Conservation (phyloP, 495 filamentous ascomycete genomes). For the Cetradonia linearis region DNA sequence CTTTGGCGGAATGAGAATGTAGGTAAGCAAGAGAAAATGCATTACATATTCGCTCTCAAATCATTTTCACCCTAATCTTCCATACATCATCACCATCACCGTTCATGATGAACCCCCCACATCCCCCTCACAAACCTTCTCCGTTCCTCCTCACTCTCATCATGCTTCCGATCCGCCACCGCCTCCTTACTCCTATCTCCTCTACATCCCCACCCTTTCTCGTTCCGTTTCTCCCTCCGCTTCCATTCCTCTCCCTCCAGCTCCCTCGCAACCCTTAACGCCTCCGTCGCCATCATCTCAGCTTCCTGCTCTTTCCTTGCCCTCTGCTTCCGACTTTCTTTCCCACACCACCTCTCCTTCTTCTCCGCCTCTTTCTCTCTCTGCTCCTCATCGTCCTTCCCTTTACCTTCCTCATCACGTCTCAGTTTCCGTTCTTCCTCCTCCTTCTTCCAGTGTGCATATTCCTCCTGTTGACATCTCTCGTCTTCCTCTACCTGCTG, state of each 20-base stretch:
- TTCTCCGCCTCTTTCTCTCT: constrained; percentile 14
- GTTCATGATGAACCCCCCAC: too few species aligned
- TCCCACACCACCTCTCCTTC: constrained; percentile 3
- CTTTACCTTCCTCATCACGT: constrained; percentile 7
- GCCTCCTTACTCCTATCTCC: not conserved
- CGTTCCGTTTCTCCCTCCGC: not conserved
- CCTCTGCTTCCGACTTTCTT: constrained; percentile 11
- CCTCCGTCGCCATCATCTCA: not conserved
- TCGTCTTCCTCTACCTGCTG: constrained; percentile 12
- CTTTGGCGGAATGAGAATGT: too few species aligned
- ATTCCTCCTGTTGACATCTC: not conserved
- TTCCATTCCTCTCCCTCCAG: not conserved
- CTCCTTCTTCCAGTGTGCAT: constrained; percentile 16
- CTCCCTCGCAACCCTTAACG: not conserved
- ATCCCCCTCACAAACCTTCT: not conserved
- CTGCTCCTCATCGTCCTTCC: too few species aligned
- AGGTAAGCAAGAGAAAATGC: too few species aligned
- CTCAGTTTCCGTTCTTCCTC: constrained; percentile 14
- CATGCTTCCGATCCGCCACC: not conserved
- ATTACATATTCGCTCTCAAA: too few species aligned
- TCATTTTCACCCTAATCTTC: too few species aligned
- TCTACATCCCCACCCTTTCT: not conserved
- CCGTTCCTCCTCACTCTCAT: not conserved
- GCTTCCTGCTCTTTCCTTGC: not conserved
- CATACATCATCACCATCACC: too few species aligned